A percentile compares a stretch with the other conserved stretches of the same genome.
phyloP scores from a whole-genome alignment of 306 rosid genomes.

The Sophora flavescens region DNA sequence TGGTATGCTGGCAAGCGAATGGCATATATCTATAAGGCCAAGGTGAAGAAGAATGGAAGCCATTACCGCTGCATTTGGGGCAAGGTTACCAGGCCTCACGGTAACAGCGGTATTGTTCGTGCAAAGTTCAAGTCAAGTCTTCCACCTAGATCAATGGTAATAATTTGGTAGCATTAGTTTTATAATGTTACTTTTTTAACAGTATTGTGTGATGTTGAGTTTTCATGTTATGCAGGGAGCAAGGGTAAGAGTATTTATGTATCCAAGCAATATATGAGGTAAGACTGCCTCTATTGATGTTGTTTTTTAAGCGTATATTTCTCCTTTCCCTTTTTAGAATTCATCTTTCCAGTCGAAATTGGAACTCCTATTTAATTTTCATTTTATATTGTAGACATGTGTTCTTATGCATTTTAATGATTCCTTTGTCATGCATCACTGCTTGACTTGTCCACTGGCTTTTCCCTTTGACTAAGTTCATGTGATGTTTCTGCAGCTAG shows the following conservation, averaged over 20 bases:
- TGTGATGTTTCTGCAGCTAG: too few species aligned
- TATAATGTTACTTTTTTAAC: background rate
- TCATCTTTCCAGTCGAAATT: background rate
- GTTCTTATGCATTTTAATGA: background rate
- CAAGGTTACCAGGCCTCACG: conserved; percentile 86
- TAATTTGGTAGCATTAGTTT: background rate
- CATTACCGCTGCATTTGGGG: conserved; percentile 98
- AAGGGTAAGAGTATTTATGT: conserved; percentile 87
- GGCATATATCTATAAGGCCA: conserved; percentile 94
- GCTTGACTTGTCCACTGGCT: conserved; percentile 2
- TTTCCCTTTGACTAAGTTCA: too few species aligned
- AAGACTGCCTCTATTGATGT: background rate
- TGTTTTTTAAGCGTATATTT: background rate
- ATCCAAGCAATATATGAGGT: conserved; percentile 92
- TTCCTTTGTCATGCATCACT: background rate
- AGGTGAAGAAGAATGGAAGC: conserved; percentile 80
- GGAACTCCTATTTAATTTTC: background rate
- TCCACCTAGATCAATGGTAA: conserved; percentile 94
- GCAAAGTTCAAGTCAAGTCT: conserved; percentile 91
- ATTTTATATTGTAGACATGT: background rate
- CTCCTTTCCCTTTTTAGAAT: background rate
- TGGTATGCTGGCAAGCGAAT: conserved; percentile 89
- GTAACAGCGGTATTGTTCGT: conserved; percentile 90
- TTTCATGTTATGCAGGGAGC: conserved; percentile 66
- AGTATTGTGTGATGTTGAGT: conserved; percentile 26